Base-by-base conservation (phyloP, 1,284 basidiomycete genomes). In the Ustilago xerochloae region DNA sequence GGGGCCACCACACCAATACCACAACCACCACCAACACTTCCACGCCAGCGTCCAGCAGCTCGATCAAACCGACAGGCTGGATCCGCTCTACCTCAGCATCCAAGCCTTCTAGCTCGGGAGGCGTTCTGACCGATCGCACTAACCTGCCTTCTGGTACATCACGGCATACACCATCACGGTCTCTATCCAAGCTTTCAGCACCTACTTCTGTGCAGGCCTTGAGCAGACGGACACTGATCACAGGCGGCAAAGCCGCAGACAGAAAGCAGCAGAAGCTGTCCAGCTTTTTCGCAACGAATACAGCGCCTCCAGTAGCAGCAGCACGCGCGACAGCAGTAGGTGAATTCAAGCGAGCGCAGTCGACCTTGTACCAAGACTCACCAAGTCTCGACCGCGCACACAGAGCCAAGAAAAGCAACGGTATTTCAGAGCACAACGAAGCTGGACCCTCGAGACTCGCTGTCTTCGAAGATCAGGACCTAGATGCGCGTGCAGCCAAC, bases 21-120 rank as follows among this genome's bases (percentile, higher is more conserved):
- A 60, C 58, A 2, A 47, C 53, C 8, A 43, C 45, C 32, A 38
- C 52, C 10, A 64, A 56, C n/a, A n/a, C n/a, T n/a, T n/a, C n/a
- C n/a, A n/a, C n/a, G n/a, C n/a, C n/a, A n/a, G n/a, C n/a, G n/a
- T n/a, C n/a, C n/a, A n/a, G n/a, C n/a, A n/a, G n/a, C 52, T 69
- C 65, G 18, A 56, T 59, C 45, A 64, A 61, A 35, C 62, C 66
- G 1, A 75, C 66, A 7, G 72, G 72, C 28, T 75, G 72, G 66
- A 75, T 75, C 52, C 33, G 72, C 13, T 62, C 66, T 10, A 51
- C n/a, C 12, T 60, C 68, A 4, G 48, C 56, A 1, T 51, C 63
- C 6, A 50, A 49, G 26, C 49, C 68, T 9, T 29, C 59, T 5
- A n/a, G n/a, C n/a, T n/a, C n/a, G n/a, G 6, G 49, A 9, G 22